These are phyloP conservation scores for Pythium aquatile DNA, from an alignment of 352 stramenopile species.

Conservation along the genomic window DNA sequence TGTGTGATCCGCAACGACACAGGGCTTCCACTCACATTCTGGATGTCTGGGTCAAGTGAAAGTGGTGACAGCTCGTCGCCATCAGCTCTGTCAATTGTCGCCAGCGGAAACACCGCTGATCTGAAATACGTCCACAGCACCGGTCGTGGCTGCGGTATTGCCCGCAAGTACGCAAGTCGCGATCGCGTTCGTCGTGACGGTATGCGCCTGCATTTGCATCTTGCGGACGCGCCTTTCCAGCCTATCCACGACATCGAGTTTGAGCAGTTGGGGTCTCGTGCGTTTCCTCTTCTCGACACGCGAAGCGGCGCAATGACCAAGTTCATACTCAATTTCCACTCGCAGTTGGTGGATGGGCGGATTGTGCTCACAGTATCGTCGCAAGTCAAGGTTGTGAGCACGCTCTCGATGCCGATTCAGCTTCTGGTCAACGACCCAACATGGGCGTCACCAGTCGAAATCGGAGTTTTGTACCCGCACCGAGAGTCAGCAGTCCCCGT, in stretches of 20 bases:
- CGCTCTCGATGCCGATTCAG: constrained; percentile 63
- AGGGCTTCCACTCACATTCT: constrained; percentile 62
- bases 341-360: constrained; percentile 71
- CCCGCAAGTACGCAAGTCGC: constrained; percentile 63
- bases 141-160: constrained; percentile 60
- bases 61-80: background rate
- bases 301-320: constrained; percentile 42
- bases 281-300: constrained; percentile 58
- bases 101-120: constrained; percentile 47
- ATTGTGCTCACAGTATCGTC: constrained; percentile 81
- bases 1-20: constrained; percentile 83
- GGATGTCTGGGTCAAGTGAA: constrained; percentile 46
- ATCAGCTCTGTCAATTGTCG: constrained; percentile 28
- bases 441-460: constrained; percentile 70
- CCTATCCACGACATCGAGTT: constrained; percentile 82
- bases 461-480: constrained; percentile 54
- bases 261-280: constrained; percentile 67
- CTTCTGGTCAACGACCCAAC: constrained; percentile 81
- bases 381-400: constrained; percentile 74
- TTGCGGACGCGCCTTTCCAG: constrained; percentile 60
- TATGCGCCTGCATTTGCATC: constrained; percentile 60
- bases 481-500: constrained; percentile 71
- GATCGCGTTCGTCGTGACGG: constrained; percentile 43
- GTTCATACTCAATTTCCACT: constrained; percentile 60
- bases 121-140: constrained; percentile 65